Evolutionary conservation across 164 flowering plant species (phyloP).

Genomic region (Santalum album): DNA sequence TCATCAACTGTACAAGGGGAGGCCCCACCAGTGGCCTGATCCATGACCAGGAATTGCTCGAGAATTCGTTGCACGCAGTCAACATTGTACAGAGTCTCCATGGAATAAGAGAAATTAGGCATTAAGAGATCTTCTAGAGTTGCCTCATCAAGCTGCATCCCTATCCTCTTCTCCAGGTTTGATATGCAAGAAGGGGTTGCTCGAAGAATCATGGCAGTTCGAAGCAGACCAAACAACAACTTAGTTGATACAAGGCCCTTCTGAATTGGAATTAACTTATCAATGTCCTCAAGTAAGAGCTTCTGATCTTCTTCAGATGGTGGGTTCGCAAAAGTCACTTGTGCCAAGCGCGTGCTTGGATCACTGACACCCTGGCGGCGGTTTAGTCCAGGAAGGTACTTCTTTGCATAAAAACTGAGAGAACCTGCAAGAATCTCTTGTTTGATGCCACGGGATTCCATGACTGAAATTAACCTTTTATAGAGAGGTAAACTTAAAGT

Average conservation of each 20-base stretch:
- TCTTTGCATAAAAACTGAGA: conserved; percentile 55
- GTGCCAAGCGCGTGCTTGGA: conserved; percentile 32
- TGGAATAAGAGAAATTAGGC: conserved; percentile 73
- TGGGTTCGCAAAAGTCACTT: conserved; percentile 21
- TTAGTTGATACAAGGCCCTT: conserved; percentile 69
- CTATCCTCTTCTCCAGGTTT: conserved; percentile 69
- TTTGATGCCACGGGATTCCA: conserved; percentile 75
- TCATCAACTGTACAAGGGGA: conserved; percentile 72
- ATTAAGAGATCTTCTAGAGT: conserved; percentile 81
- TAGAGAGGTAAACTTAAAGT: conserved; percentile 60
- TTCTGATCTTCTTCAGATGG: conserved; percentile 79
- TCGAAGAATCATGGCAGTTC: conserved; percentile 71
- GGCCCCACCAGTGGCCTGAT: conserved; percentile 65
- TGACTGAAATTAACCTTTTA: conserved; percentile 59
- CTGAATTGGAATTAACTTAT: conserved; percentile 57
- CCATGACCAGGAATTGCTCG: conserved; percentile 68
- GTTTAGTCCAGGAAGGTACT: conserved; percentile 69
- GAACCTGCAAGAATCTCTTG: conserved; percentile 74
- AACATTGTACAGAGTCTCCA: conserved; percentile 87
- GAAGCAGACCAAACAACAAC: conserved; percentile 64
- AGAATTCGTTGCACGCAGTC: conserved; percentile 87
- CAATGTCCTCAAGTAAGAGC: conserved; percentile 69
- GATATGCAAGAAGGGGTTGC: conserved; percentile 62
- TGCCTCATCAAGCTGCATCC: conserved; percentile 88
- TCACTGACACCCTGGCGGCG: conserved; percentile 52